phyloP scores from a whole-genome alignment of 345 rosid genomes.

The Pistacia integerrima region DNA sequence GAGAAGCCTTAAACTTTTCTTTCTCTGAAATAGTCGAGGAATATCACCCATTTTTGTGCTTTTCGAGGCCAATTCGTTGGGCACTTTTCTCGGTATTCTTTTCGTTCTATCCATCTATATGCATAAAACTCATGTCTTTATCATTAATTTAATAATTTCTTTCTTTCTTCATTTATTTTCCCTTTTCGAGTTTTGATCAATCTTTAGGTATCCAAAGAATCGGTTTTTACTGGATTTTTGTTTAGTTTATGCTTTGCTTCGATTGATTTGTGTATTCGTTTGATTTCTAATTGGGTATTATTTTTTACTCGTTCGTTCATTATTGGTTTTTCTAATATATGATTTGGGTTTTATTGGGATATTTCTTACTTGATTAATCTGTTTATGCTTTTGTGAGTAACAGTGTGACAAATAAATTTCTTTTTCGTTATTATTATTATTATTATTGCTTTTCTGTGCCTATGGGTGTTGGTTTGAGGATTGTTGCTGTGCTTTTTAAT shows the following conservation, averaged over 20 bases:
- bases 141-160: neutral
- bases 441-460: neutral
- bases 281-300: neutral
- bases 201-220: constrained; percentile 10
- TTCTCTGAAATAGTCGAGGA: neutral
- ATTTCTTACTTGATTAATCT: neutral
- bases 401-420: too few relatives aligned
- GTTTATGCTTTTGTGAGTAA: neutral
- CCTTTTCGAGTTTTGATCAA: neutral
- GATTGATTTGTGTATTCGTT: neutral
- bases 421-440: too few relatives aligned
- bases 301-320: neutral
- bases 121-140: neutral
- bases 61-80: constrained; percentile 44
- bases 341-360: neutral
- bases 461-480: neutral
- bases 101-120: neutral
- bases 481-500: neutral
- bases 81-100: constrained; percentile 40
- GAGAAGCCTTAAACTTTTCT: neutral
- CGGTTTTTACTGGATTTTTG: neutral
- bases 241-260: neutral
- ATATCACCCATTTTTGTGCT: constrained; percentile 18
- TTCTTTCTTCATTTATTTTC: neutral
- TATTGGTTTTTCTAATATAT: neutral